Percentiles rank a stretch among this genome's conserved stretches.
Conservation (phyloP, 1,284 basidiomycete genomes). For the Termitomyces sp. region DNA sequence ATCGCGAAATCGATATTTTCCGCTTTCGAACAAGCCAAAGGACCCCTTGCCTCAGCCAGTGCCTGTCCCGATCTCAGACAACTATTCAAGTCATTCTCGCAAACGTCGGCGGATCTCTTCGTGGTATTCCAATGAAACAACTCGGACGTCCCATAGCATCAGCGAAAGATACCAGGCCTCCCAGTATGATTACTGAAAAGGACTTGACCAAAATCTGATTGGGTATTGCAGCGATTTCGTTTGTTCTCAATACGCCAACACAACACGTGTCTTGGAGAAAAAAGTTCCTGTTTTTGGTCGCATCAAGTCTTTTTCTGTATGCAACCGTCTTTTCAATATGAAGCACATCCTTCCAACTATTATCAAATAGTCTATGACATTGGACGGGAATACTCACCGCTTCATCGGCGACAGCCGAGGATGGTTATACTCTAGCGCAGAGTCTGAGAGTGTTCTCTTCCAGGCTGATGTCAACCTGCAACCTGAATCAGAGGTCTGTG, state of each 20-base stretch:
- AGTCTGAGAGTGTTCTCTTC: constrained; percentile 27
- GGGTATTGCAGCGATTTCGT: constrained; percentile 28
- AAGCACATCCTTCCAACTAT: not conserved
- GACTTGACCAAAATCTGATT: not conserved
- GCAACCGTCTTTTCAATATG: constrained; percentile 10
- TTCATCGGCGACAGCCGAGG: constrained; percentile 47
- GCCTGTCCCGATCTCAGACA: constrained; percentile 4
- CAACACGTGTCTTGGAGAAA: constrained; percentile 24
- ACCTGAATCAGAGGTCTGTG: constrained; percentile 32
- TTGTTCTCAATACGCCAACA: constrained; percentile 31
- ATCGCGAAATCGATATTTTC: constrained; percentile 47
- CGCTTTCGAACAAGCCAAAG: constrained; percentile 35
- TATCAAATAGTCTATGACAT: constrained; percentile 26
- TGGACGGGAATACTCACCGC: constrained; percentile 26
- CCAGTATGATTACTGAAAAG: constrained; percentile 22
- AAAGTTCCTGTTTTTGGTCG: constrained; percentile 28
- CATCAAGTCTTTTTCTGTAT: constrained; percentile 41
- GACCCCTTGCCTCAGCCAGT: constrained; percentile 8
- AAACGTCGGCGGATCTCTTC: constrained; percentile 12
- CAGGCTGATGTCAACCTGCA: constrained; percentile 37
- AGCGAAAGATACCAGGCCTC: constrained; percentile 12
- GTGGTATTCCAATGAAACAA: constrained; percentile 15
- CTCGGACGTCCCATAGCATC: constrained; percentile 8
- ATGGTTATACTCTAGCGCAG: constrained; percentile 40
- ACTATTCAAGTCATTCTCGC: constrained; percentile 5